phyloP scores from a whole-genome alignment of 306 rosid species.

The Adenanthera pavonina region DNA sequence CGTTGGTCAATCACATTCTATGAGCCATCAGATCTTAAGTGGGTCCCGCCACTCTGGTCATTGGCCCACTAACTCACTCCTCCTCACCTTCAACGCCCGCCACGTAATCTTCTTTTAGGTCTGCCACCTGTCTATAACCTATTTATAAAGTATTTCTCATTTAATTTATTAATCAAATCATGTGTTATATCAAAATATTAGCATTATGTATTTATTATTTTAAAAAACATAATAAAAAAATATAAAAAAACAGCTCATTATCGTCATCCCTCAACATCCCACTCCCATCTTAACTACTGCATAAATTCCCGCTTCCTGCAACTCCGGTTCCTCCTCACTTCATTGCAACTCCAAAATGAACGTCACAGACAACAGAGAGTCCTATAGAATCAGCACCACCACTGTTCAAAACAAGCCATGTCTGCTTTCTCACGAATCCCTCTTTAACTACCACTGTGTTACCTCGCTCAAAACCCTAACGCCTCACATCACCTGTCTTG shows the following conservation, averaged over 20 bases:
- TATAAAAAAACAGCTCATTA: neutral
- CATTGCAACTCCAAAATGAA: slow-evolving; percentile 29
- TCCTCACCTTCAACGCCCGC: neutral
- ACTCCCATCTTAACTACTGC: slow-evolving; percentile 29
- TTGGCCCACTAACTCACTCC: slow-evolving; percentile 37
- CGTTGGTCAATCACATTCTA: slow-evolving; percentile 32
- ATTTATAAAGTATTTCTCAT: no score
- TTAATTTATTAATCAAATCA: no score
- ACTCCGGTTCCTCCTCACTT: neutral
- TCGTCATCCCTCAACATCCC: neutral
- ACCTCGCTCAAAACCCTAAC: slow-evolving; percentile 46
- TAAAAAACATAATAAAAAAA: neutral
- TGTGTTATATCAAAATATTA: no score
- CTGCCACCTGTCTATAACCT: slow-evolving; percentile 9
- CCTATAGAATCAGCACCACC: neutral
- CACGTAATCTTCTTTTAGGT: neutral
- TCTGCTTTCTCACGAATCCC: neutral
- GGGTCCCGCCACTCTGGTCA: slow-evolving; percentile 49
- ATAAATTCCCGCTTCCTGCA: slow-evolving; percentile 41
- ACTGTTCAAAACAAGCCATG: neutral
- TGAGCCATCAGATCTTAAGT: slow-evolving; percentile 31
- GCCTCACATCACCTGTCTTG: slow-evolving; percentile 59
- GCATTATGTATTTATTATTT: neutral
- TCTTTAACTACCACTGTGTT: slow-evolving; percentile 26
- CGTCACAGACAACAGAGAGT: neutral